Conservation (phyloP, 2,329 filamentous ascomycete genomes). For the Colletotrichum orchidophilum region DNA sequence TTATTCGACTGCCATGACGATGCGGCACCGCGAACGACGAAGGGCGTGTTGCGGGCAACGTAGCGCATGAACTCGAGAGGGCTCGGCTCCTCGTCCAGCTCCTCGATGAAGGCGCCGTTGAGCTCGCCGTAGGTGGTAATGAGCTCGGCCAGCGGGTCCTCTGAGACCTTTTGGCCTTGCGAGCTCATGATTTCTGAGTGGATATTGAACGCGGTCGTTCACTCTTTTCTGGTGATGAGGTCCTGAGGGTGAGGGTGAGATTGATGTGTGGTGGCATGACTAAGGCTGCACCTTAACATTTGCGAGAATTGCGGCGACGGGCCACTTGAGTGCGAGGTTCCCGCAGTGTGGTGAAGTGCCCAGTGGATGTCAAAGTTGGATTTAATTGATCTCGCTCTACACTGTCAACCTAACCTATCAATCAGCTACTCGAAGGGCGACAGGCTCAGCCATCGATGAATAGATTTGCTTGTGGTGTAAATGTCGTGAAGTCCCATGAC, state of each 20-base stretch:
- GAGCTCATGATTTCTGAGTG: neutral
- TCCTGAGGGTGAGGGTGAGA: neutral
- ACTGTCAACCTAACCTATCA: neutral
- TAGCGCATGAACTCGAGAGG: conserved; percentile 84
- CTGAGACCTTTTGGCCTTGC: neutral
- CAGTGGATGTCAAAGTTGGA: neutral
- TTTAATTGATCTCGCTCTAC: neutral
- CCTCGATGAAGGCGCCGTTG: conserved; percentile 68
- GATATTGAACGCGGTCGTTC: neutral
- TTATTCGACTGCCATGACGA: conserved; percentile 68
- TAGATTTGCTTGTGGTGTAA: neutral
- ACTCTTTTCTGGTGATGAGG: neutral
- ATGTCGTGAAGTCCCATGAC: neutral
- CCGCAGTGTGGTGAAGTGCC: neutral
- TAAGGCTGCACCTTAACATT: neutral
- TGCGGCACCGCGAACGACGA: conserved; percentile 74
- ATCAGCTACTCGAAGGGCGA: neutral
- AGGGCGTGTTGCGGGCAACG: conserved; percentile 78
- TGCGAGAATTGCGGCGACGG: neutral
- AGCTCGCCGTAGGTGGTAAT: conserved; percentile 79
- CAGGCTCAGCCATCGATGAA: neutral
- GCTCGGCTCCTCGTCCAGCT: conserved; percentile 71
- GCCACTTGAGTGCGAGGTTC: neutral
- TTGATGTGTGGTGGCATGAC: conserved; percentile 10
- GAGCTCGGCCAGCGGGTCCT: conserved; percentile 61